These are phyloP conservation scores for Eustoma russellianum DNA, from an alignment of 257 asterid genomes.

Conservation along the genomic window DNA sequence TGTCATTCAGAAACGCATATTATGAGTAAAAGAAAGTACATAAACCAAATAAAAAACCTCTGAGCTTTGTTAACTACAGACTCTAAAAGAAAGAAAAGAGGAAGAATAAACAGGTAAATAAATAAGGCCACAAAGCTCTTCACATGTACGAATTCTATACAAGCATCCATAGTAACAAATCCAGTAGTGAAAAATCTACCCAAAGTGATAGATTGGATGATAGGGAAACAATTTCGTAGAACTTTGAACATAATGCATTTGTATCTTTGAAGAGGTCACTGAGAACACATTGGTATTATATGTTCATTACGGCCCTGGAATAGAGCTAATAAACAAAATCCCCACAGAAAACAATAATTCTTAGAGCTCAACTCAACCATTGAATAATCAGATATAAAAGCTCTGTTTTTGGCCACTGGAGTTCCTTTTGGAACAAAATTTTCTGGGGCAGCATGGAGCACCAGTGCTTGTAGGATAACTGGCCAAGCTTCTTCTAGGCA, in stretches of 20 bases:
- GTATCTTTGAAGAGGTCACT: slow-evolving; percentile 43
- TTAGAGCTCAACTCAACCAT: slow-evolving; percentile 72
- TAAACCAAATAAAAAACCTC: no score
- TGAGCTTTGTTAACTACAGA: no score
- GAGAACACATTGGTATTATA: slow-evolving; percentile 36
- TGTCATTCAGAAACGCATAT: no score
- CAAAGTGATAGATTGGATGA: slow-evolving; percentile 54
- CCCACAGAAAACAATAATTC: slow-evolving; percentile 82
- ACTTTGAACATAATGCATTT: slow-evolving; percentile 36
- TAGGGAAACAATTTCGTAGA: slow-evolving; percentile 46
- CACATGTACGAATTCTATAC: slow-evolving; percentile 81
- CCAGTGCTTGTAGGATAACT: slow-evolving; percentile 78
- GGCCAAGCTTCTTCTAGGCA: slow-evolving; percentile 99
- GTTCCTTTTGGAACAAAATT: slow-evolving; percentile 36
- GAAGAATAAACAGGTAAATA: background rate
- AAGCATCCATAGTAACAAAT: slow-evolving; percentile 60
- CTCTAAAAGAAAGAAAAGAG: no score
- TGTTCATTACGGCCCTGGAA: slow-evolving; percentile 49
- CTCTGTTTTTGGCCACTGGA: slow-evolving; percentile 27
- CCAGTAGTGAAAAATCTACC: slow-evolving; percentile 62
- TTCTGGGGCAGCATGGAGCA: slow-evolving; percentile 81
- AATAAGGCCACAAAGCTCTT: background rate
- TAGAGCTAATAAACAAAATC: slow-evolving; percentile 63
- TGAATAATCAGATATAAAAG: slow-evolving; percentile 64
- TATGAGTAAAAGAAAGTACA: no score